Conservation (phyloP, 1,139 yeast genomes). For the Suhomyces choctaworum region DNA sequence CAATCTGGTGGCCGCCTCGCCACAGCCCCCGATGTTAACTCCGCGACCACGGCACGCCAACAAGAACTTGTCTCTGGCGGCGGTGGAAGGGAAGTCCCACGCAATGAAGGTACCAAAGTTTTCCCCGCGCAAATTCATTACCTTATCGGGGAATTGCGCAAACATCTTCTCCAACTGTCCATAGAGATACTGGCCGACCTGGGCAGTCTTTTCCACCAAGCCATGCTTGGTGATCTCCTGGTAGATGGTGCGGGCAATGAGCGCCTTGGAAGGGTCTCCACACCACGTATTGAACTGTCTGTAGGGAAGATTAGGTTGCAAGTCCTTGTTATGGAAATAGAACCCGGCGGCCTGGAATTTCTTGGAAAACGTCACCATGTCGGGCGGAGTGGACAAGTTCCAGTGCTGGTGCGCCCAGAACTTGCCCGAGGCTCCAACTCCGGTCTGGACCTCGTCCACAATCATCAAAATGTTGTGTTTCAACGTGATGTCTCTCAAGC, state of each 20-base stretch:
- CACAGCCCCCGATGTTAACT: constrained; percentile 74
- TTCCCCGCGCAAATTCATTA: constrained; percentile 64
- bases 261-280: constrained; percentile 73
- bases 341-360: constrained; percentile 81
- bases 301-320: constrained; percentile 63
- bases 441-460: constrained; percentile 75
- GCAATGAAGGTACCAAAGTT: constrained; percentile 72
- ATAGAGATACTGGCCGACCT: constrained; percentile 63
- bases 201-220: constrained; percentile 50
- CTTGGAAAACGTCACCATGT: constrained; percentile 73
- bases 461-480: constrained; percentile 62
- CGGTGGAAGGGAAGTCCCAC: constrained; percentile 58
- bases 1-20: constrained; percentile 62
- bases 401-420: constrained; percentile 78
- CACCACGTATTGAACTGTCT: constrained; percentile 86
- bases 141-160: constrained; percentile 43
- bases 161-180: constrained; percentile 45
- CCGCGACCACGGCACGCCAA: constrained; percentile 53
- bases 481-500: constrained; percentile 60
- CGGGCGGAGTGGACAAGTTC: constrained; percentile 63
- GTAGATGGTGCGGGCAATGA: constrained; percentile 63
- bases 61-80: constrained; percentile 53
- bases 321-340: constrained; percentile 63
- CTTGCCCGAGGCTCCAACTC: constrained; percentile 72
- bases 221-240: constrained; percentile 55